Evolutionary conservation across 1,139 yeast genomes (phyloP), one percentile per base, ranked within the genome.

Genomic region (Arxiozyma bovina): DNA sequence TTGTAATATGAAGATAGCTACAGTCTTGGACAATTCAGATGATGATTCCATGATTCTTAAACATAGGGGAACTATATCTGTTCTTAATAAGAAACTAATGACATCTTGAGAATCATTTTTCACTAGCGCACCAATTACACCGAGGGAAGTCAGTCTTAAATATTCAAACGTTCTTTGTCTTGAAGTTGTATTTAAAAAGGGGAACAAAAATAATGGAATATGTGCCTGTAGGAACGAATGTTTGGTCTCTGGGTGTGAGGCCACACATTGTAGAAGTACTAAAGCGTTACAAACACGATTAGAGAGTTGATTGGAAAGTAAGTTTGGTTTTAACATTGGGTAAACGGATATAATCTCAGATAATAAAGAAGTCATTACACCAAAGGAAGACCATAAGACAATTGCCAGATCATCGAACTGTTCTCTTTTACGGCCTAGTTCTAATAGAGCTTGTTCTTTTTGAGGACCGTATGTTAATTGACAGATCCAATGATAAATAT

Each of bases 31-130:
- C 53, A 93, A 78, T 67, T 93, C 99, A 0, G 96, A 87, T 8
- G 96, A 90, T 1, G 93, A 83, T 70, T 93, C 98, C 96, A 93
- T 91, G 56, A 93, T 93, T 63, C 94, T 85, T 57, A 93, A 75
- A 70, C 99, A 93, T 57, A 93, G 74, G 7, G 99, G 99, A 44
- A 93, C 95, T 61, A 93, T 93, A 68, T 93, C 99, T 0, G 99
- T 91, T 15, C 96, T 85, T 50, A 93, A 76, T 64, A 93, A 74
- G 67, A 93, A 93, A 59, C 87, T 86, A 58, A 93, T 91, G 52
- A 93, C 99, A 63, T 93, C 97, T 15, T 96, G 90, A 2, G 96
- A 87, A 67, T 93, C 99, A 69, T 91, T 91, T 65, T 93, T 93
- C 34, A 93, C 99, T 57, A 93, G 75, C 0, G 99, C 99, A 20